Base-by-base conservation (phyloP, 768 basidiomycete genomes). In the Termitomyces sp. region DNA sequence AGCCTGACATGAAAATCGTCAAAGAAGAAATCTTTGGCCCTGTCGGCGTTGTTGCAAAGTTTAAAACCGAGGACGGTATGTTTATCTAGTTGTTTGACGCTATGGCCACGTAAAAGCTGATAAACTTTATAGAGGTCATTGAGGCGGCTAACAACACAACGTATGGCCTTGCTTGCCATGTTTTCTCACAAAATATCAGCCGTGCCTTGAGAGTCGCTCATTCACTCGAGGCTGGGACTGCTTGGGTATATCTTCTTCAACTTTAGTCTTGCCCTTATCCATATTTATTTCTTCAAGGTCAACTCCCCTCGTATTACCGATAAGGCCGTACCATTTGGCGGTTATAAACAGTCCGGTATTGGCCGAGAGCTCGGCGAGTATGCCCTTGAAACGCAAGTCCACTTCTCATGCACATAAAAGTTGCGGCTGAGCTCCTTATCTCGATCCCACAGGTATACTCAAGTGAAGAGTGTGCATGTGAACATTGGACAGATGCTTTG, bases 1-100 rank as follows among this genome's bases (percentile, higher is more conserved):
- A n/a, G n/a, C n/a, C n/a, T n/a, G n/a, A n/a, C n/a, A 88, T 88
- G 84, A 83, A 79, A 67, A 88, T 90, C 53, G 81, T 86, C 6
- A 67, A 66, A 44, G 85, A 86, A 61, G 83, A 90, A 67, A 88
- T 90, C 57, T 90, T 91, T 62, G 89, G 89, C 5, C 89, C 90
- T 31, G 88, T 91, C 42, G 80, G 81, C 54, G 85, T 83, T 34
- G 71, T 92, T 29, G 75, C 83, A 72, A 87, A 86, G 65, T 92
- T 94, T 76, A 79, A 80, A 61, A 73, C 76, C 36, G 83, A 83
- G 63, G 77, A 76, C 27, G 69, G 70, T 66, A 42, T 56, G 63
- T 57, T 22, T 1, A 1, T 27, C 27, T 20, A 41, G 0, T 8
- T 13, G 31, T 16, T 6, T 10, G 14, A 29, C 29, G 41, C 10